phyloP scores from a whole-genome alignment of 495 filamentous ascomycete species.

The Lindgomyces ingoldianus region DNA sequence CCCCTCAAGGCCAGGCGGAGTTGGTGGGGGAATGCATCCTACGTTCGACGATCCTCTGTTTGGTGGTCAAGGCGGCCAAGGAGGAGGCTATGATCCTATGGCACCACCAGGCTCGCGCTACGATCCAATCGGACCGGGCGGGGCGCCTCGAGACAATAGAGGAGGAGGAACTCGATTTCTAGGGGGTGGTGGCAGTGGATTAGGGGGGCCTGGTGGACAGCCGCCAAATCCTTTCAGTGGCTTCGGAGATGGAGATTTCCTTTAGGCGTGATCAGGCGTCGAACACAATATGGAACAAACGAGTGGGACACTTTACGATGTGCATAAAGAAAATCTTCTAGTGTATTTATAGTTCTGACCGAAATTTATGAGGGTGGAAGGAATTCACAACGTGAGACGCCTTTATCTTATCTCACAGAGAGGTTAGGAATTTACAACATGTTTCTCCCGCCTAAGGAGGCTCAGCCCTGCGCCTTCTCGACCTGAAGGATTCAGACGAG shows the following conservation, averaged over 20 bases:
- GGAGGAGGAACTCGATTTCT: conserved; percentile 54
- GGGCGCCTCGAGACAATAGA: conserved; percentile 53
- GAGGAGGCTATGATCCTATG: conserved; percentile 53
- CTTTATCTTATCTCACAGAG: too few species aligned
- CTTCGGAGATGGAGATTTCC: conserved; percentile 68
- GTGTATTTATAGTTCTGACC: too few species aligned
- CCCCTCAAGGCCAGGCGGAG: conserved; percentile 52
- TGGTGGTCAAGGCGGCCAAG: conserved; percentile 57
- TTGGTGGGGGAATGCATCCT: conserved; percentile 86
- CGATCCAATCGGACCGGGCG: conserved; percentile 82
- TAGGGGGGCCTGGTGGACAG: conserved; percentile 38
- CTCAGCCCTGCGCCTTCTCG: too few species aligned
- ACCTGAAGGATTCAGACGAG: too few species aligned
- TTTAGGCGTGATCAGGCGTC: too few species aligned
- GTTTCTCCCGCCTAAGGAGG: too few species aligned
- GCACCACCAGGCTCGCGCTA: conserved; percentile 66
- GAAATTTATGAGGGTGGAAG: too few species aligned
- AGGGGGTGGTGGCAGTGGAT: conserved; percentile 47
- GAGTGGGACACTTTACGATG: too few species aligned
- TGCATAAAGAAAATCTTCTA: too few species aligned
- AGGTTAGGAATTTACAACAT: too few species aligned
- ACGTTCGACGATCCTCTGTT: conserved; percentile 94
- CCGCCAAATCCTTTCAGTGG: conserved; percentile 63
- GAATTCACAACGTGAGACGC: too few species aligned
- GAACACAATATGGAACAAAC: too few species aligned